Conservation (phyloP, 1,139 yeast species). For the Pichia sp. region DNA sequence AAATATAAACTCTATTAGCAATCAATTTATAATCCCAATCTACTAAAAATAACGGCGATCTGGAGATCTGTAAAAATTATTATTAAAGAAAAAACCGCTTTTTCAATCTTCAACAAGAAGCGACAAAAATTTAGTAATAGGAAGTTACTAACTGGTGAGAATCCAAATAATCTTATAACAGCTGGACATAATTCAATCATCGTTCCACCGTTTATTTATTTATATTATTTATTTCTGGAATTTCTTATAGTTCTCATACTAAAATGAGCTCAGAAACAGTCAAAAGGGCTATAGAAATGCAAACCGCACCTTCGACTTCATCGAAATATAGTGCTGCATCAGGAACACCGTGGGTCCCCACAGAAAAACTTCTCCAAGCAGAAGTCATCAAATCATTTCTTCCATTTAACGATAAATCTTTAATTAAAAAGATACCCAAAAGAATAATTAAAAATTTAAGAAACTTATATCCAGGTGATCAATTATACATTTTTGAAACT, state of each 20-base stretch:
- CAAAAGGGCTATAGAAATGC: slow-evolving; percentile 1
- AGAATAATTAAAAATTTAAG: slow-evolving; percentile 31
- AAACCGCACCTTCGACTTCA: neutral
- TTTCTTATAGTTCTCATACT: neutral
- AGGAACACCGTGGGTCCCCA: slow-evolving; percentile 10
- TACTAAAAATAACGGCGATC: no score
- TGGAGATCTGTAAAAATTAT: no score
- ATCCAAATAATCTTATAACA: no score
- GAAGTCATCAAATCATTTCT: slow-evolving; percentile 49
- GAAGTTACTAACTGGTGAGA: no score
- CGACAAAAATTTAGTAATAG: no score
- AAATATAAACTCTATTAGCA: neutral
- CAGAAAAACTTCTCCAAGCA: slow-evolving; percentile 13
- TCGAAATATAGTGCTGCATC: neutral
- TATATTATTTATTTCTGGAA: no score
- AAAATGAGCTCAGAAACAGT: slow-evolving; percentile 1
- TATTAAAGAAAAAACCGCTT: no score
- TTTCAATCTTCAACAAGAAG: no score
- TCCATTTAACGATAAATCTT: slow-evolving; percentile 36
- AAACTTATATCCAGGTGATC: slow-evolving; percentile 75
- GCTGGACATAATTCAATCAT: no score
- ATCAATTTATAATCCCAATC: no score
- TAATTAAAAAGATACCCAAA: slow-evolving; percentile 12
- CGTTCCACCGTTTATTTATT: no score
- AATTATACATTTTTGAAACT: slow-evolving; percentile 69